phyloP scores from a whole-genome alignment of 805 yeast species.

The Suhomyces sp. region DNA sequence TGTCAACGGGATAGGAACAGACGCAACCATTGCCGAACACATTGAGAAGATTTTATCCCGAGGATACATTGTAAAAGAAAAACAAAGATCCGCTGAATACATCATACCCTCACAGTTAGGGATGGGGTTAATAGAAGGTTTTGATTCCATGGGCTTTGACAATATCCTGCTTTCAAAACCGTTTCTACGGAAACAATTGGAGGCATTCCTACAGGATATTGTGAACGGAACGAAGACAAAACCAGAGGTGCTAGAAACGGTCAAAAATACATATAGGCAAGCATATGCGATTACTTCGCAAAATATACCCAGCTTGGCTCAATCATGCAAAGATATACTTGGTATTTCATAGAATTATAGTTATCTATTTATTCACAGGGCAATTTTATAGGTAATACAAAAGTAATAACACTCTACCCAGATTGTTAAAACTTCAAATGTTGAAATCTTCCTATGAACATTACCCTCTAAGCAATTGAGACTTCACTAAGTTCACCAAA shows the following conservation, averaged over 20 bases:
- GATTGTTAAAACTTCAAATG: too few relatives aligned
- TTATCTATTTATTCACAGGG: too few relatives aligned
- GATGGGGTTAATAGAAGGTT: conserved; percentile 82
- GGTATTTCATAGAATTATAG: too few relatives aligned
- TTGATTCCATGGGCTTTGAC: conserved; percentile 75
- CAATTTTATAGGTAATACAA: too few relatives aligned
- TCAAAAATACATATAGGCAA: conserved; percentile 56
- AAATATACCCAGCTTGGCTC: conserved; percentile 37
- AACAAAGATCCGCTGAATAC: conserved; percentile 37
- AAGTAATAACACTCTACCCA: too few relatives aligned
- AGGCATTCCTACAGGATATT: conserved; percentile 61
- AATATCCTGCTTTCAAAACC: conserved; percentile 81
- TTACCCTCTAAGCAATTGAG: conserved; percentile 66
- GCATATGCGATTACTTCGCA: conserved; percentile 54
- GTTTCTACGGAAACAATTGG: conserved; percentile 75
- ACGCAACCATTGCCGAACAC: conserved; percentile 98
- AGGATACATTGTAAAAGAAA: conserved; percentile 58
- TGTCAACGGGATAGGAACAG: conserved; percentile 96
- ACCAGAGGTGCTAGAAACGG: conserved; percentile 53
- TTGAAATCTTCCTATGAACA: too few relatives aligned
- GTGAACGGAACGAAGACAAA: conserved; percentile 61
- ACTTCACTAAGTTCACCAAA: conserved; percentile 63
- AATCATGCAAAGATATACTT: conserved; percentile 14
- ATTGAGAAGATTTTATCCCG: conserved; percentile 75
- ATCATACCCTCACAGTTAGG: conserved; percentile 84